Percentiles rank a stretch among this genome's conserved stretches.
These are phyloP conservation scores for Physcomitrium patens DNA, from an alignment of 225 moss, liverwort and hornwort genomes.

Conservation along the genomic window DNA sequence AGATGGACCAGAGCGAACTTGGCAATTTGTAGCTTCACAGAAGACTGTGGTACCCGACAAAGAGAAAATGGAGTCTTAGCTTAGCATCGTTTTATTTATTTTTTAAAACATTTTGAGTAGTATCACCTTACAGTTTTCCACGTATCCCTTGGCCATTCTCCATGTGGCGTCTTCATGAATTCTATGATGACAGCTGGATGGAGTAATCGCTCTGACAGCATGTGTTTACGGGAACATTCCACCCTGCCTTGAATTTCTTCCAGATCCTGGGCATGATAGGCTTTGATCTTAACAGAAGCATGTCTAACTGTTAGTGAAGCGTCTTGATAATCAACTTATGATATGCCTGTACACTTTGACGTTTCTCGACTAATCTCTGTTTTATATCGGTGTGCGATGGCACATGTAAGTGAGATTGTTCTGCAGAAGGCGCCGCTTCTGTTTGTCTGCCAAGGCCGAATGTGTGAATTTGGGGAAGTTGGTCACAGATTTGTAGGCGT, in stretches of 20 bases:
- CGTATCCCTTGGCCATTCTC: neutral
- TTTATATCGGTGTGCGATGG: conserved; percentile 6
- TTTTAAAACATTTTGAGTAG: neutral
- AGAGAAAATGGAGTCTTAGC: conserved; percentile 22
- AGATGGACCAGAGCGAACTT: conserved; percentile 33
- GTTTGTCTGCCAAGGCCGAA: conserved; percentile 14
- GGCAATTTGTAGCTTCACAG: conserved; percentile 31
- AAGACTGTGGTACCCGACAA: conserved; percentile 20
- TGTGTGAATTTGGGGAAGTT: neutral
- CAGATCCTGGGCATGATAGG: neutral
- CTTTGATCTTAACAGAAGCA: conserved; percentile 6
- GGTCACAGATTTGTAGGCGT: neutral
- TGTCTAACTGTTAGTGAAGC: neutral
- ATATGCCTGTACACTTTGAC: conserved; percentile 2
- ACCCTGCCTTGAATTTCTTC: neutral
- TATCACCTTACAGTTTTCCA: neutral
- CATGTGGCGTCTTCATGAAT: conserved; percentile 10
- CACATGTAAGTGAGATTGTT: neutral
- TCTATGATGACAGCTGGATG: neutral
- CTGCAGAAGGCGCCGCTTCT: conserved; percentile 9
- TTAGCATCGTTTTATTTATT: conserved; percentile 3
- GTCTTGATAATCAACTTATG: neutral
- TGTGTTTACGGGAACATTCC: conserved; percentile 6
- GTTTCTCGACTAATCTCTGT: neutral
- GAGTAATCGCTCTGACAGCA: conserved; percentile 7